Evolutionary conservation across 768 basidiomycete genomes (phyloP).

Genomic region (Saitozyma podzolica): DNA sequence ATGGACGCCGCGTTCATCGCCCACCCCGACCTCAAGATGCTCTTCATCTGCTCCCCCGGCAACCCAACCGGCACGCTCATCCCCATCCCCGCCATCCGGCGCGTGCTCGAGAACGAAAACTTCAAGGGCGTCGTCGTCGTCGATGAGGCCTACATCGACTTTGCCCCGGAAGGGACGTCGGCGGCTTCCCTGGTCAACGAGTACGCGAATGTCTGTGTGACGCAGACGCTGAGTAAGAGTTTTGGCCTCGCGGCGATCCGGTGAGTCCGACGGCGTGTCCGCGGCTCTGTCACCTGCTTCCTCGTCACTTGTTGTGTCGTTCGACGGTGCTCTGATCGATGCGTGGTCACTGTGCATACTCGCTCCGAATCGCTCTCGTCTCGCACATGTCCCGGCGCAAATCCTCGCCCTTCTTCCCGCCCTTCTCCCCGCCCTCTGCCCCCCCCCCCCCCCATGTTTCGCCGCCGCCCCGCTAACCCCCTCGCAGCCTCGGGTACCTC

Average conservation of each 20-base stretch:
- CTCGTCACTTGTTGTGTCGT: too few relatives aligned
- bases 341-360: too few relatives aligned
- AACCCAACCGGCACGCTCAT: slow-evolving; percentile 92
- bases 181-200: slow-evolving; percentile 71
- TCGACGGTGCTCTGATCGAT: too few relatives aligned
- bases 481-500: slow-evolving; percentile 76
- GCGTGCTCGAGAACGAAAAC: slow-evolving; percentile 70
- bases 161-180: slow-evolving; percentile 64
- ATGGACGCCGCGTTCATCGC: slow-evolving; percentile 58
- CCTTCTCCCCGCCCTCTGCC: background rate
- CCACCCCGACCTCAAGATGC: slow-evolving; percentile 79
- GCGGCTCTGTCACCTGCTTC: too few relatives aligned
- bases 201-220: slow-evolving; percentile 87
- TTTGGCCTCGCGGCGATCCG: slow-evolving; percentile 94
- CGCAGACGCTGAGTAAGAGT: slow-evolving; percentile 94
- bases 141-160: slow-evolving; percentile 98
- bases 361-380: background rate
- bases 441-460: too few relatives aligned
- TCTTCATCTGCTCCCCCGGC: slow-evolving; percentile 94
- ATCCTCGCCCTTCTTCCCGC: too few relatives aligned
- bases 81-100: slow-evolving; percentile 66
- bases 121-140: slow-evolving; percentile 92
- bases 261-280: slow-evolving; percentile 56
- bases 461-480: background rate
- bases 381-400: too few relatives aligned